Base-by-base conservation (phyloP, 495 filamentous ascomycete genomes). In the Penicillium lagena region DNA sequence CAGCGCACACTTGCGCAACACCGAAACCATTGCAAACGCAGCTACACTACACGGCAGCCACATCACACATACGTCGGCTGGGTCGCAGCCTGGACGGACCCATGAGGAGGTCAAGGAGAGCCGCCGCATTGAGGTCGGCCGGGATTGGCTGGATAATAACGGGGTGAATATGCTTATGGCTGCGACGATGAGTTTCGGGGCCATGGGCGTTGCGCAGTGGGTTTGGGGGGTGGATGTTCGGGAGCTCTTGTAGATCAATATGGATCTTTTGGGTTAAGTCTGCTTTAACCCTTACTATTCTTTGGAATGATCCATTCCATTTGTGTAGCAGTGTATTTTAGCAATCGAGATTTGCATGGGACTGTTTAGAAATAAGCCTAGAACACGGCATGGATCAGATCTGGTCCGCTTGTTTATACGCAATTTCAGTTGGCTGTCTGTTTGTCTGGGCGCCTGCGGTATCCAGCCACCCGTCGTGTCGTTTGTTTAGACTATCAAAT, bases 81-180 rank as follows among this genome's bases (percentile, higher is more conserved):
- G 54, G 10, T 30, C 36, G 9, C 42, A 44, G 39, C 14, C 37
- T 9, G 55, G 40, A 5, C 43, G 49, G 14, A 12, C 35, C 9
- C 52, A 52, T 14, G 52, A 75, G 12, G 62, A 54, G 35, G 68
- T 67, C 33, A 79, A 78, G 50, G 79, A 82, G 50, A 90, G 85
- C 45, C 73, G 89, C 10, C 76, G 81, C 28, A 66, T 89, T 9
- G 87, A 84, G 56, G 85, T 70, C 42, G 90, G 87, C 7, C 70
- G 66, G 56, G 87, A 94, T 50, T 57, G 93, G 53, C 67, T 96
- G 47, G 88, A 93, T 58, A 98, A 98, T 54, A 98, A 98, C 59
- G 84, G 80, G 22, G 90, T 98, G 46, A 98, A 98, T 58, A 70
- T 95, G 15, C 56, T 89, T 22, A 96, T 96, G 90, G 90, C 91